Conservation (phyloP, 2,329 filamentous ascomycete species). For the Dothiorella sarmentorum region DNA sequence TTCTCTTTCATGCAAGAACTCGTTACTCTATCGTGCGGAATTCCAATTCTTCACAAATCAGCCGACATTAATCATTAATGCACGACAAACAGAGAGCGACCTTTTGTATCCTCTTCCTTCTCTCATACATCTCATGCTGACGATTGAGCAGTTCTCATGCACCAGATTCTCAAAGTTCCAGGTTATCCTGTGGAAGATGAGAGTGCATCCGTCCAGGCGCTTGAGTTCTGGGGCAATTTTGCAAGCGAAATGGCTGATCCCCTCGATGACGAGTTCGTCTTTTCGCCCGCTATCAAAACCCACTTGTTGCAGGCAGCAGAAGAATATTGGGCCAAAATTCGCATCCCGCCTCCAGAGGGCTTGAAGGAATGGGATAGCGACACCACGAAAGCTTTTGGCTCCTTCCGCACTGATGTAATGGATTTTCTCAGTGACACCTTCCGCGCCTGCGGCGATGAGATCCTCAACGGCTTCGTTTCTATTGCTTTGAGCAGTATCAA, state of each 20-base stretch:
- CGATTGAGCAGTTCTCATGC: constrained; percentile 45
- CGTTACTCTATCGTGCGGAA: no score
- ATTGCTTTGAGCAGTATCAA: constrained; percentile 42
- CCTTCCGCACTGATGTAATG: constrained; percentile 73
- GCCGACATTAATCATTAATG: no score
- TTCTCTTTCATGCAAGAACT: no score
- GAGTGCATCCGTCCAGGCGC: constrained; percentile 63
- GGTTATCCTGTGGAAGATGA: constrained; percentile 70
- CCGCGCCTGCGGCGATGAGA: constrained; percentile 46
- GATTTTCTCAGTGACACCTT: constrained; percentile 74
- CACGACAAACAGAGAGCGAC: no score
- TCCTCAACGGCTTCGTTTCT: constrained; percentile 48
- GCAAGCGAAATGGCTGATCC: constrained; percentile 65
- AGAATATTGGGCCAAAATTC: constrained; percentile 65
- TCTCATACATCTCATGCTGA: not conserved
- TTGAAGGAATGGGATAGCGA: constrained; percentile 67
- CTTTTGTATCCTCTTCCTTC: no score
- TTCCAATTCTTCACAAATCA: no score
- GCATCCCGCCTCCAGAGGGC: constrained; percentile 58
- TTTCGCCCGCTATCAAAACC: constrained; percentile 54
- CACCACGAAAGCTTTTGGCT: constrained; percentile 64
- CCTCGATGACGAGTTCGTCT: constrained; percentile 32
- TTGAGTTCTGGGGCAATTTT: constrained; percentile 80
- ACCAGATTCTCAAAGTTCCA: constrained; percentile 61
- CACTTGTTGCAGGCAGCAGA: constrained; percentile 62